A percentile compares a stretch with the other conserved stretches of the same genome.
Conservation (phyloP, 2,329 filamentous ascomycete genomes). For the Cladosporium velox region DNA sequence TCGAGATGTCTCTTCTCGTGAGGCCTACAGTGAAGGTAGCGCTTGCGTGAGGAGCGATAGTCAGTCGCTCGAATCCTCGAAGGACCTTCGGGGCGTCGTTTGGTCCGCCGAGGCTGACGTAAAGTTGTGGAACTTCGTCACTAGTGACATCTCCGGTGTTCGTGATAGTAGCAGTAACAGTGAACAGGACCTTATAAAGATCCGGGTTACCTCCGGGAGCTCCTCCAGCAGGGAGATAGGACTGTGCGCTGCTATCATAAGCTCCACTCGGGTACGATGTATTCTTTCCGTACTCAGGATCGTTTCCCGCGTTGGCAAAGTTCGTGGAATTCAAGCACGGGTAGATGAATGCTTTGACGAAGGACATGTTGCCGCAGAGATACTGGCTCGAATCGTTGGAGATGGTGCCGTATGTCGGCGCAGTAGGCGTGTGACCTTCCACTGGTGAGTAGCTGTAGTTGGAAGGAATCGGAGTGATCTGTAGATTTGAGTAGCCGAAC, state of each 20-base stretch:
- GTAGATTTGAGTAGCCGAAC: constrained; percentile 63
- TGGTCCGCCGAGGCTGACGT: constrained; percentile 39
- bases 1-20: constrained; percentile 76
- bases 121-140: constrained; percentile 59
- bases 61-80: constrained; percentile 75
- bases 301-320: constrained; percentile 56
- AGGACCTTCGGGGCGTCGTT: constrained; percentile 65
- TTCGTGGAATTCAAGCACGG: constrained; percentile 67
- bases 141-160: constrained; percentile 63
- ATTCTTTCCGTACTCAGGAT: constrained; percentile 60
- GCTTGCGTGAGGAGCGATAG: constrained; percentile 66
- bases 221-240: constrained; percentile 66
- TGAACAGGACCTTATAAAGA: constrained; percentile 59
- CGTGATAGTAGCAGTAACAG: constrained; percentile 54
- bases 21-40: constrained; percentile 66
- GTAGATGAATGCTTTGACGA: constrained; percentile 63
- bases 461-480: constrained; percentile 48
- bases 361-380: constrained; percentile 64
- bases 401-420: constrained; percentile 63
- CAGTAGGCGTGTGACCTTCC: constrained; percentile 60
- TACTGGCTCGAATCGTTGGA: constrained; percentile 55
- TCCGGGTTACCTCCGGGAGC: constrained; percentile 68
- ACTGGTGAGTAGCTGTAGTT: constrained; percentile 58
- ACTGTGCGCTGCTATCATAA: constrained; percentile 35
- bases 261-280: constrained; percentile 62